Evolutionary conservation across 306 rosid species (phyloP), one percentile per base, ranked within the genome.

Genomic region (Boehmeria nivea): DNA sequence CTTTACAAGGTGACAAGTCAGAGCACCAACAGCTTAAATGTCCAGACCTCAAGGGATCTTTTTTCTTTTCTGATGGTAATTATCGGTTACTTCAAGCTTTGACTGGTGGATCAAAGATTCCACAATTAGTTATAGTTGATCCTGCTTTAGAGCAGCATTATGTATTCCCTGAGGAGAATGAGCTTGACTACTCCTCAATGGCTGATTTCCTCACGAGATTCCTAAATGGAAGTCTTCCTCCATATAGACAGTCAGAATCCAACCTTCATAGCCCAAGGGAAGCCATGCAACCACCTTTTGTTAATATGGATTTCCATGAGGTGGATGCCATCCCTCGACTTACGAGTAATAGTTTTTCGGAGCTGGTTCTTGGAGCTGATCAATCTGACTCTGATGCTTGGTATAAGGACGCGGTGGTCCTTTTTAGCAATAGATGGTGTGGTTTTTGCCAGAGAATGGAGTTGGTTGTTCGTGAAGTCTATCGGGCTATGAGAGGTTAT

Each of bases 341-440:
- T 52, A 80, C 83, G 4, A 64, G 85, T 56, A 67, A 66, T 59
- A 59, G 81, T 72, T 91, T 91, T 76, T 74, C 81, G 48, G 69
- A 87, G 61, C 70, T 80, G 59, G 95, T 75, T 57, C 69, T 74
- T 61, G 94, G 95, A 60, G 77, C 62, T 64, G 82, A 84, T 69
- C 75, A 63, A 61, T 87, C 95, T 51, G 71, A 72, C 73, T 61
- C 72, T 28, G 65, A 72, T 74, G 77, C 82, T 23, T 74, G 80
- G 89, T 68, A 72, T 63, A 73, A 76, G 76, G 98, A 91, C 87
- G 89, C 83, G 60, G 53, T 87, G 82, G 95, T 91, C 65, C 73
- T 91, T 64, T 87, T 91, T 72, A 84, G 93, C 87, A 78, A 91
- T 67, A 87, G 72, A 65, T 91, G 98, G 96, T 91, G 98, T 67